A percentile compares a stretch with the other conserved stretches of the same genome.
Evolutionary conservation across 768 basidiomycete genomes (phyloP).

Genomic region (Russula sp.): DNA sequence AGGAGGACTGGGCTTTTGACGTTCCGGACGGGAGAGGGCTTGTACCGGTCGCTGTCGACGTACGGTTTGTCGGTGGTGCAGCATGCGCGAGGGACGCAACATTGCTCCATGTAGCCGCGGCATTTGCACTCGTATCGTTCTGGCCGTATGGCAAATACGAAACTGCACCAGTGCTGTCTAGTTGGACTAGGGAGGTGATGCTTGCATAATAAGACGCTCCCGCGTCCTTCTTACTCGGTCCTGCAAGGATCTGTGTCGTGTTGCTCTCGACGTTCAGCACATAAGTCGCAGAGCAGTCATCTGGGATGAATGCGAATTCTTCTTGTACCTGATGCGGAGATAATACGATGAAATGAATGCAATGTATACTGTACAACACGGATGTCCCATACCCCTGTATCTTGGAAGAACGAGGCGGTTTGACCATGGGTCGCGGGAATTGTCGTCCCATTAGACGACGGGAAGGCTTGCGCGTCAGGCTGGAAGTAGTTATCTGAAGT

Average conservation of each 20-base stretch:
- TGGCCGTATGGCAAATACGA: constrained; percentile 58
- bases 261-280: constrained; percentile 73
- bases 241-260: constrained; percentile 57
- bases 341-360: background rate
- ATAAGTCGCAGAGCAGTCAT: constrained; percentile 69
- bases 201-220: constrained; percentile 62
- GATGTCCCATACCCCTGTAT: constrained; percentile 43
- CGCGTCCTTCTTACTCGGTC: constrained; percentile 59
- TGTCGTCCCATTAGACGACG: constrained; percentile 44
- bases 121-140: constrained; percentile 44
- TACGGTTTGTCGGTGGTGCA: constrained; percentile 36
- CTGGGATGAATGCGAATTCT: constrained; percentile 75
- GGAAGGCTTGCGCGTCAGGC: constrained; percentile 59
- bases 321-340: constrained; percentile 51
- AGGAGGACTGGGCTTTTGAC: constrained; percentile 33
- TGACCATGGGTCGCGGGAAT: constrained; percentile 72
- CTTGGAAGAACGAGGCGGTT: constrained; percentile 66
- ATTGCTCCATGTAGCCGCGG: constrained; percentile 48
- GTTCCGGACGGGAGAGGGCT: constrained; percentile 9
- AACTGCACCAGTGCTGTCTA: constrained; percentile 57
- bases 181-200: constrained; percentile 60
- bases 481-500: constrained; percentile 73
- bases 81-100: constrained; percentile 47
- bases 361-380: background rate
- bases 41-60: background rate